Evolutionary conservation across 1,284 basidiomycete genomes (phyloP).

Genomic region (Cryptococcus jaspeensis): DNA sequence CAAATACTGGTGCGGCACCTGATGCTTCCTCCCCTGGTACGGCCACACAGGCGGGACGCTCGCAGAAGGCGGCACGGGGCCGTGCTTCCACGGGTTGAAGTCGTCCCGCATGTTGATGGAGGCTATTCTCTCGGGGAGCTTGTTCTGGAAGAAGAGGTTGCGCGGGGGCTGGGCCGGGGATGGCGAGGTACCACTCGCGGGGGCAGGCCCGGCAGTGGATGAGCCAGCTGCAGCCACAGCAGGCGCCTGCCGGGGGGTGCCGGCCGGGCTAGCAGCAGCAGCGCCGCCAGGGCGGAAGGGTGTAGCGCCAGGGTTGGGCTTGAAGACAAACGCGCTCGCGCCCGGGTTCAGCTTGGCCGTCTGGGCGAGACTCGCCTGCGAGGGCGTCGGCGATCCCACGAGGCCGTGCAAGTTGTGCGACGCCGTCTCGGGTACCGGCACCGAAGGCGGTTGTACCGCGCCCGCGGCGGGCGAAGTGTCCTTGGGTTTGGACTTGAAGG

Average conservation of each 20-base stretch:
- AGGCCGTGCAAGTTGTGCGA: conserved; percentile 29
- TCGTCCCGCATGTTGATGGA: conserved; percentile 83
- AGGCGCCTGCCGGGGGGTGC: conserved; percentile 13
- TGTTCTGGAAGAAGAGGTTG: conserved; percentile 85
- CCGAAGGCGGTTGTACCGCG: conserved; percentile 18
- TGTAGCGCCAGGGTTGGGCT: conserved; percentile 57
- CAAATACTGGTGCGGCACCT: conserved; percentile 59
- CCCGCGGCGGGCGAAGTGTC: conserved; percentile 11
- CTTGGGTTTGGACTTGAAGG: conserved; percentile 66
- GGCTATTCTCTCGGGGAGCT: conserved; percentile 66
- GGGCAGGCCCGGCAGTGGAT: conserved; percentile 49
- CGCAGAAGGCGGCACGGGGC: conserved; percentile 71
- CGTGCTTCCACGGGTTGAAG: conserved; percentile 85
- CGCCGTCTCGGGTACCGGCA: conserved; percentile 42
- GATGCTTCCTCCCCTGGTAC: conserved; percentile 81
- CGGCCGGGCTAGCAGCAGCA: conserved; percentile 27
- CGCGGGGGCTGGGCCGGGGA: conserved; percentile 9
- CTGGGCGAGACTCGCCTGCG: conserved; percentile 31
- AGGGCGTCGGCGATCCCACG: conserved; percentile 54
- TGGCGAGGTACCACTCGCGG: no score
- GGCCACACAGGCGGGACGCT: conserved; percentile 75
- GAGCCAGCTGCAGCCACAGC: conserved; percentile 33
- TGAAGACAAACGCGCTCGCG: conserved; percentile 65
- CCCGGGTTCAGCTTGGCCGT: conserved; percentile 69
- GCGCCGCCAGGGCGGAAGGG: conserved; percentile 52